Evolutionary conservation across 495 filamentous ascomycete species (phyloP), one percentile per base, ranked within the genome.

Genomic region (Aspergillus avenaceus): DNA sequence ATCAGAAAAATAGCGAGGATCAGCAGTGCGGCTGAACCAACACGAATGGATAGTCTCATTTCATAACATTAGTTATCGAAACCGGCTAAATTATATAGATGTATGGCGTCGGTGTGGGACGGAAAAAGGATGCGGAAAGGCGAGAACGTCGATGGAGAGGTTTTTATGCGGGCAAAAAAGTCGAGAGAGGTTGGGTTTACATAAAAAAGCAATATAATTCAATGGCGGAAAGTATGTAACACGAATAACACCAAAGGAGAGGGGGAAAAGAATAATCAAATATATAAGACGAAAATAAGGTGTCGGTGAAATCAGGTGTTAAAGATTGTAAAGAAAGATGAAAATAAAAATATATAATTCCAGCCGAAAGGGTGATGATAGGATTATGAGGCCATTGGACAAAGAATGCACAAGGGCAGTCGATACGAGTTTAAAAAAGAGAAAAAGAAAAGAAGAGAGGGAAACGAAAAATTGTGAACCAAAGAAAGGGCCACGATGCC

Each of bases 31-130:
- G 54, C 60, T 41, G 55, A 49, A 61, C 64, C 61, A 58, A 71
- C 47, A 50, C 67, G 65, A 53, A 65, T 47, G 62, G 72, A 66
- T 58, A 69, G 41, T 65, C 66, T 69, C 71, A 72, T 72, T 53
- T 67, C 72, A 76, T 74, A 49, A 56, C 67, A 52, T 55, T 53
- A 45, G 58, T 28, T 23, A 41, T 38, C 29, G 40, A 24, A 26
- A n/a, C 16, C 25, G 32, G 21, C 23, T 26, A 5, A 50, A 29
- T 32, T 23, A 45, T 22, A 47, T 31, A 50, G 19, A 34, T 41
- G 45, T 42, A 43, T 16, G n/a, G 42, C n/a, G n/a, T n/a, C n/a
- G n/a, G n/a, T n/a, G n/a, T n/a, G n/a, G n/a, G n/a, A n/a, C n/a
- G n/a, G n/a, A n/a, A n/a, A n/a, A n/a, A n/a, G n/a, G 14, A 42